Conservation (phyloP, 352 stramenopile species). For the Thraustochytrium striatum region DNA sequence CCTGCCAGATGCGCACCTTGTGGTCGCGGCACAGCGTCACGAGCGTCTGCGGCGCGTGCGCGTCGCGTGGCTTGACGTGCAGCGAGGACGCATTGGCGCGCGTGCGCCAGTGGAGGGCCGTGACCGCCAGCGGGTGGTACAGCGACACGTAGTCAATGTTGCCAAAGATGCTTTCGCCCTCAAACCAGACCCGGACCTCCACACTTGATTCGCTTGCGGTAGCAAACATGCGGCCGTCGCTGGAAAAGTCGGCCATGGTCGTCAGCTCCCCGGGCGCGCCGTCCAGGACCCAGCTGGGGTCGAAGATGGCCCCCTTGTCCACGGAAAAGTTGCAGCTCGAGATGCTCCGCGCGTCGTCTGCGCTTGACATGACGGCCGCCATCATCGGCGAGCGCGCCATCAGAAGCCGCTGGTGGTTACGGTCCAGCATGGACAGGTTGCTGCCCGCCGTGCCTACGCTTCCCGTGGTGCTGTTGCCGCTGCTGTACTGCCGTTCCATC, state of each 20-base stretch:
- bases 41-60: conserved; percentile 34
- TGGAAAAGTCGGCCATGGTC: conserved; percentile 9
- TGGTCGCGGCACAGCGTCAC: conserved; percentile 34
- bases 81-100: neutral
- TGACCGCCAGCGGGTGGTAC: conserved; percentile 12
- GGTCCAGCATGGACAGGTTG: neutral
- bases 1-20: conserved; percentile 35
- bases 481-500: too few species aligned
- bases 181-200: conserved; percentile 41
- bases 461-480: neutral
- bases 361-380: neutral
- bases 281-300: conserved; percentile 34
- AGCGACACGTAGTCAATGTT: conserved; percentile 44
- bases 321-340: neutral
- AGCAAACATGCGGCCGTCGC: conserved; percentile 28
- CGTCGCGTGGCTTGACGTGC: conserved; percentile 10
- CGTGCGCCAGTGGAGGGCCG: neutral
- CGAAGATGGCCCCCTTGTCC: conserved; percentile 14
- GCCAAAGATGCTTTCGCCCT: conserved; percentile 36
- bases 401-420: neutral
- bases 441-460: neutral
- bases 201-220: neutral
- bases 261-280: neutral
- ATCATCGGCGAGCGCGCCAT: conserved; percentile 12
- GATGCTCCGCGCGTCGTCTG: neutral